Conservation (phyloP, 306 rosid genomes). For the Castanea mollissima region DNA sequence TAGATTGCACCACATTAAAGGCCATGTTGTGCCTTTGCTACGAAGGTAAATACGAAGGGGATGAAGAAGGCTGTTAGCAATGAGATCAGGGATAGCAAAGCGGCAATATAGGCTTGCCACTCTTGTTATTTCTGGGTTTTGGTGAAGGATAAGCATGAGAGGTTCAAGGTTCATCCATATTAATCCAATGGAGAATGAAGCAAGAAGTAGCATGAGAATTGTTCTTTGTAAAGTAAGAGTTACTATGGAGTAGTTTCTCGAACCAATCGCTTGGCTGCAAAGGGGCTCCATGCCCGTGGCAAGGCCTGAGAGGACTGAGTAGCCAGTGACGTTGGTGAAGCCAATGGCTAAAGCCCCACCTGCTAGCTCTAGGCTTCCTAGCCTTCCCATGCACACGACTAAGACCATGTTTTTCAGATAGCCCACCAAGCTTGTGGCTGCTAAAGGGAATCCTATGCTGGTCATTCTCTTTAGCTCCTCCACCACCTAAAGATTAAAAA, state of each 20-base stretch:
- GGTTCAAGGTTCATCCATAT: conserved; percentile 75
- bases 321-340: conserved; percentile 78
- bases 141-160: conserved; percentile 58
- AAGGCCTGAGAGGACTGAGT: conserved; percentile 67
- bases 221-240: conserved; percentile 56
- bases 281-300: conserved; percentile 87
- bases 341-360: conserved; percentile 79
- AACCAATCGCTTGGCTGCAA: conserved; percentile 75
- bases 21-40: conserved; percentile 72
- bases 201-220: conserved; percentile 46
- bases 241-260: conserved; percentile 47
- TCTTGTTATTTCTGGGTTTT: conserved; percentile 52
- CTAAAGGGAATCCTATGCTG: conserved; percentile 68
- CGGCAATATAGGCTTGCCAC: conserved; percentile 66
- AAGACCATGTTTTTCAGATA: conserved; percentile 69
- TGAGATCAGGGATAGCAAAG: conserved; percentile 77
- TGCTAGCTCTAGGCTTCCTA: conserved; percentile 72
- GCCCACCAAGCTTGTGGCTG: conserved; percentile 62
- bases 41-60: conserved; percentile 74
- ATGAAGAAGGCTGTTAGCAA: conserved; percentile 62
- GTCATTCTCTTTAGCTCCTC: conserved; percentile 66
- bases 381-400: conserved; percentile 74
- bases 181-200: conserved; percentile 60
- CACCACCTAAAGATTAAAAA: conserved; percentile 42
- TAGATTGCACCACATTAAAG: conserved; percentile 61